A percentile compares a stretch with the other conserved stretches of the same genome.
Evolutionary conservation across 495 filamentous ascomycete species (phyloP).

Genomic region (Penicillium salamii): DNA sequence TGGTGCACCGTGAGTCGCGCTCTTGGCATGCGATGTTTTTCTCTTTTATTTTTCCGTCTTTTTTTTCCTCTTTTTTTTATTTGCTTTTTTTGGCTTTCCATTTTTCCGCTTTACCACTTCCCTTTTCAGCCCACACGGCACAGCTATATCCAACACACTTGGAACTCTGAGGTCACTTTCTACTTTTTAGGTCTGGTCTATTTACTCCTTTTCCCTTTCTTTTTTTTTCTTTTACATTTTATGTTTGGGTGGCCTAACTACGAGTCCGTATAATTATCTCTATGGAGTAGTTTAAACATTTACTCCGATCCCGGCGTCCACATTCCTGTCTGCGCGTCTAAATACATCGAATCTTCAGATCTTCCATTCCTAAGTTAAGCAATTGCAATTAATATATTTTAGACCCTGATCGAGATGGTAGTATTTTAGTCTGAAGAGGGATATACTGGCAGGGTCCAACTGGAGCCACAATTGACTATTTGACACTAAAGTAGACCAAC

Average conservation of each 20-base stretch:
- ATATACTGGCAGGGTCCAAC: conserved; percentile 23
- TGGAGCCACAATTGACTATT: conserved; percentile 31
- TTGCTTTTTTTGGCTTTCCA: conserved; percentile 8
- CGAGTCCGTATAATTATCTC: too few species aligned
- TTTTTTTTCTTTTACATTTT: neutral
- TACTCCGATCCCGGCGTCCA: conserved; percentile 31
- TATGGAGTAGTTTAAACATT: neutral
- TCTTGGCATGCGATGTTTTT: conserved; percentile 38
- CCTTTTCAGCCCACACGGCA: conserved; percentile 24
- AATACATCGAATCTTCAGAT: conserved; percentile 20
- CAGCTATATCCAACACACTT: conserved; percentile 23
- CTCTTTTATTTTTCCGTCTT: conserved; percentile 13
- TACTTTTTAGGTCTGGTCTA: conserved; percentile 26
- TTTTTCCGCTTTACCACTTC: conserved; percentile 1
- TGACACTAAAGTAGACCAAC: too few species aligned
- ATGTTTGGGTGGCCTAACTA: neutral
- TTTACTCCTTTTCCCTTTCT: conserved; percentile 1
- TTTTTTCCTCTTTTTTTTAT: conserved; percentile 10
- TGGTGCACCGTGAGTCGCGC: conserved; percentile 34
- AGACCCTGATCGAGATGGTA: conserved; percentile 8
- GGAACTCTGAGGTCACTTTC: conserved; percentile 18
- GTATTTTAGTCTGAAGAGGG: neutral
- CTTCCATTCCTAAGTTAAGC: conserved; percentile 23
- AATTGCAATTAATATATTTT: conserved; percentile 10
- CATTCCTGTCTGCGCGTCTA: conserved; percentile 20